These are phyloP conservation scores for Yamadazyma philogaea DNA, from an alignment of 805 yeast genomes.

Conservation along the genomic window DNA sequence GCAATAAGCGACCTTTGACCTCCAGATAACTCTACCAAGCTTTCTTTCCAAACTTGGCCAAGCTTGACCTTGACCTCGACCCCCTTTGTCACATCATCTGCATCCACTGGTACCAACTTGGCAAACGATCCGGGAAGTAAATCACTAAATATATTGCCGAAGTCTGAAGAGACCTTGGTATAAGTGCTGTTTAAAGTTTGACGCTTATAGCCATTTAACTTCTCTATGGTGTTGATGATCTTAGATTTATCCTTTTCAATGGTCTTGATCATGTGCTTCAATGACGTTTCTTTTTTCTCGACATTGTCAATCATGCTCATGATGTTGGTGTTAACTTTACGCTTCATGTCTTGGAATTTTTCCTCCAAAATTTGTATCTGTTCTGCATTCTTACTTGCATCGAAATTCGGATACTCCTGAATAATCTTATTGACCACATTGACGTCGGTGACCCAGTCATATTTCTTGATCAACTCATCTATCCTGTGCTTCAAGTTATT, in stretches of 20 bases:
- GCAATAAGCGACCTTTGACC: conserved; percentile 97
- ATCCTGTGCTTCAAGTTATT: conserved; percentile 36
- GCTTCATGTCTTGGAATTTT: conserved; percentile 64
- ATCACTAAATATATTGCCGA: conserved; percentile 87
- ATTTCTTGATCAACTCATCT: conserved; percentile 47
- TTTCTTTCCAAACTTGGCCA: conserved; percentile 94
- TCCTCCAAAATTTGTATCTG: conserved; percentile 55
- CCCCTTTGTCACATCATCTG: conserved; percentile 84
- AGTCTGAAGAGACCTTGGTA: conserved; percentile 81
- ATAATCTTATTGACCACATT: conserved; percentile 53
- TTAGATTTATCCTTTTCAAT: conserved; percentile 86
- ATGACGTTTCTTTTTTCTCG: conserved; percentile 77
- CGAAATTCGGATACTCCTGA: conserved; percentile 60
- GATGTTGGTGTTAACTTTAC: conserved; percentile 79
- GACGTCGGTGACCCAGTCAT: conserved; percentile 73
- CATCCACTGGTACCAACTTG: conserved; percentile 76
- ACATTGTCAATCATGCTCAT: conserved; percentile 91
- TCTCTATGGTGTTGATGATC: conserved; percentile 81
- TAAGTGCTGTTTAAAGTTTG: conserved; percentile 81
- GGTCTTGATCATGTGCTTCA: conserved; percentile 77
- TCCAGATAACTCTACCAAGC: conserved; percentile 91
- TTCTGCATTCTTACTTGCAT: conserved; percentile 59
- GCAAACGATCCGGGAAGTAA: conserved; percentile 88
- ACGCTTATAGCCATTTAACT: conserved; percentile 80
- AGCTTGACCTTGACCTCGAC: conserved; percentile 84